Conservation (phyloP, 352 stramenopile genomes). For the Globisporangium emineosum region DNA sequence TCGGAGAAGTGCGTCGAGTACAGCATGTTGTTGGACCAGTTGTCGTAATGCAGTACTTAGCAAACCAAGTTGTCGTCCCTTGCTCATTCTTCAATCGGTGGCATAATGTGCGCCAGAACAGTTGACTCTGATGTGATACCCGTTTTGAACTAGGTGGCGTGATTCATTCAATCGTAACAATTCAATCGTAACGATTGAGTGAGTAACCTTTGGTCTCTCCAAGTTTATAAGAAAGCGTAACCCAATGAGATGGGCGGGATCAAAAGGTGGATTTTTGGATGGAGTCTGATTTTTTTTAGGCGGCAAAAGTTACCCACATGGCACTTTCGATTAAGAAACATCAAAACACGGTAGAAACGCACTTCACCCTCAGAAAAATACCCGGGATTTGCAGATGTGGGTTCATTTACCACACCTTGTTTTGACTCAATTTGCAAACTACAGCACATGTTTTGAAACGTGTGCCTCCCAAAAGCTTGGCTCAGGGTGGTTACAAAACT, state of each 20-base stretch:
- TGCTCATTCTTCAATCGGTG: too few relatives aligned
- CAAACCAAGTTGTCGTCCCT: too few relatives aligned
- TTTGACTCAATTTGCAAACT: not conserved
- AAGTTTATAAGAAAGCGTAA: slow-evolving; percentile 17
- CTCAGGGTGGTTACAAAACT: not conserved
- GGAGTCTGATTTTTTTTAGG: slow-evolving; percentile 8
- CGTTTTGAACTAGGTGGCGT: too few relatives aligned
- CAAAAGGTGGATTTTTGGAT: slow-evolving; percentile 3
- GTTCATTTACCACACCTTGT: not conserved
- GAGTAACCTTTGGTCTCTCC: not conserved
- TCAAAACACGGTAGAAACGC: not conserved
- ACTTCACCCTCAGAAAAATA: too few relatives aligned
- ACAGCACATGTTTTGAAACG: not conserved
- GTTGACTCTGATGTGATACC: too few relatives aligned
- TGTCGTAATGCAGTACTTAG: slow-evolving; percentile 14
- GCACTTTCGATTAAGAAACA: not conserved
- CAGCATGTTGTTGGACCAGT: slow-evolving; percentile 49
- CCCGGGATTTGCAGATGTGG: too few relatives aligned
- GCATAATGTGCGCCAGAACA: too few relatives aligned
- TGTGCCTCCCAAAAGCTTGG: not conserved
- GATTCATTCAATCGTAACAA: too few relatives aligned
- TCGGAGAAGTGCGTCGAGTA: slow-evolving; percentile 74
- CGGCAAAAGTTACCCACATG: not conserved
- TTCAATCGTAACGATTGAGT: too few relatives aligned
- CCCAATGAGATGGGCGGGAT: not conserved